phyloP scores from a whole-genome alignment of 441 rosid species.

The Hura crepitans region DNA sequence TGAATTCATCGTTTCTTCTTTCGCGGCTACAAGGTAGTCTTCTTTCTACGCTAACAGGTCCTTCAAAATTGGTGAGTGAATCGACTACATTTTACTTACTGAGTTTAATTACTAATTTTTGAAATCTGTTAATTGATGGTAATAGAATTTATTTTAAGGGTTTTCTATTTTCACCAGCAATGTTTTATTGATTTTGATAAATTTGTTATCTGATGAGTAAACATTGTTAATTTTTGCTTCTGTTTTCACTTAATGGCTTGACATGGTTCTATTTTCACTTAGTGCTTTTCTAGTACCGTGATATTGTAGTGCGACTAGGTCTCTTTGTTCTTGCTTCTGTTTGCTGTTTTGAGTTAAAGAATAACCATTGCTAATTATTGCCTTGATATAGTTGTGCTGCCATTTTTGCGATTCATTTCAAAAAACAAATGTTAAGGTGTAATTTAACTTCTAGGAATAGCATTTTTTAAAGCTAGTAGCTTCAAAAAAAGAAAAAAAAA shows the following conservation, averaged over 20 bases:
- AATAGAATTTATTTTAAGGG: too few relatives aligned
- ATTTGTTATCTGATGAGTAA: slow-evolving; percentile 47
- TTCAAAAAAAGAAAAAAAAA: background rate
- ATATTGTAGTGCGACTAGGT: slow-evolving; percentile 51
- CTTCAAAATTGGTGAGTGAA: too few relatives aligned
- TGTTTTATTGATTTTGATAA: slow-evolving; percentile 69
- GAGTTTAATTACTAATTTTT: too few relatives aligned
- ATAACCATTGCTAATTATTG: slow-evolving; percentile 84
- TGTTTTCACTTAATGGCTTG: too few relatives aligned
- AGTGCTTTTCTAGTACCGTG: slow-evolving; percentile 85
- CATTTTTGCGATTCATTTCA: slow-evolving; percentile 38
- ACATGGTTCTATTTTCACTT: too few relatives aligned
- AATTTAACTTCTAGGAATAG: background rate
- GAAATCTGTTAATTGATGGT: too few relatives aligned
- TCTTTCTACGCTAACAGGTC: too few relatives aligned
- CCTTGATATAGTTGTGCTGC: slow-evolving; percentile 47
- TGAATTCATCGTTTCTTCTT: too few relatives aligned
- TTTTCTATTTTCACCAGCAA: too few relatives aligned
- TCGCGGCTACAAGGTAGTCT: too few relatives aligned
- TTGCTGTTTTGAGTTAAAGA: slow-evolving; percentile 66
- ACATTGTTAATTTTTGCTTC: slow-evolving; percentile 58
- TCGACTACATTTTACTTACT: too few relatives aligned
- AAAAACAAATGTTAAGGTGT: background rate
- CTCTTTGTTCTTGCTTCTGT: slow-evolving; percentile 72
- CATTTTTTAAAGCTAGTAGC: background rate